phyloP scores from a whole-genome alignment of 768 basidiomycete species.

The Amanita brunnescens region DNA sequence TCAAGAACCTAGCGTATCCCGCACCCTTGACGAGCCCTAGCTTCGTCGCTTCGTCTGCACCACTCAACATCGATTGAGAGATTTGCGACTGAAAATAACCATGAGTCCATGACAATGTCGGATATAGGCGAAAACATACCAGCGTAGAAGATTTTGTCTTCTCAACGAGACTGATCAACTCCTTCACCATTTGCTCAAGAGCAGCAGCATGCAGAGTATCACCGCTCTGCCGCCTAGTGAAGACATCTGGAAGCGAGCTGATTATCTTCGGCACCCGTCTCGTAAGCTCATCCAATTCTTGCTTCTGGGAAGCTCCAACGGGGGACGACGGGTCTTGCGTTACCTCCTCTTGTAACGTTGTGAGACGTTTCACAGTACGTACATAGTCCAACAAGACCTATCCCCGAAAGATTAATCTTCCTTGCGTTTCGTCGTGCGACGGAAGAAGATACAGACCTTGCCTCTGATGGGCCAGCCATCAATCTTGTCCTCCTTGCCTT shows the following conservation, averaged over 20 bases:
- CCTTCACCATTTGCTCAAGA: conserved; percentile 61
- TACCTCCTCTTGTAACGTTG: conserved; percentile 40
- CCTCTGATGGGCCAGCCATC: conserved; percentile 80
- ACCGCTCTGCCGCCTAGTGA: conserved; percentile 36
- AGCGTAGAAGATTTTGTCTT: conserved; percentile 49
- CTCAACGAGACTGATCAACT: conserved; percentile 52
- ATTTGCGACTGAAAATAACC: conserved; percentile 15
- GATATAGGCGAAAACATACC: conserved; percentile 31
- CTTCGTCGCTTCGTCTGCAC: conserved; percentile 50
- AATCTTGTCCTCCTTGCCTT: conserved; percentile 36
- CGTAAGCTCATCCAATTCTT: conserved; percentile 52
- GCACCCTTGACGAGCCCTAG: conserved; percentile 57
- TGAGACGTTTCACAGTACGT: conserved; percentile 51
- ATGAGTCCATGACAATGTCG: not conserved
- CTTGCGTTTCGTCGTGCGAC: conserved; percentile 6
- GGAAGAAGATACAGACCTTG: conserved; percentile 42
- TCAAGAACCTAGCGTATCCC: conserved; percentile 56
- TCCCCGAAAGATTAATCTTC: not conserved
- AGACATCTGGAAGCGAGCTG: conserved; percentile 56
- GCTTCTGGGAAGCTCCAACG: conserved; percentile 36
- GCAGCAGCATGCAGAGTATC: conserved; percentile 66
- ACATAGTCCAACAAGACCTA: conserved; percentile 71
- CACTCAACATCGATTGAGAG: conserved; percentile 18
- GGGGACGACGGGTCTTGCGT: conserved; percentile 27
- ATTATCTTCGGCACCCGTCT: conserved; percentile 59